phyloP scores from a whole-genome alignment of 2,329 filamentous ascomycete genomes.

The Davidsoniella virescens region DNA sequence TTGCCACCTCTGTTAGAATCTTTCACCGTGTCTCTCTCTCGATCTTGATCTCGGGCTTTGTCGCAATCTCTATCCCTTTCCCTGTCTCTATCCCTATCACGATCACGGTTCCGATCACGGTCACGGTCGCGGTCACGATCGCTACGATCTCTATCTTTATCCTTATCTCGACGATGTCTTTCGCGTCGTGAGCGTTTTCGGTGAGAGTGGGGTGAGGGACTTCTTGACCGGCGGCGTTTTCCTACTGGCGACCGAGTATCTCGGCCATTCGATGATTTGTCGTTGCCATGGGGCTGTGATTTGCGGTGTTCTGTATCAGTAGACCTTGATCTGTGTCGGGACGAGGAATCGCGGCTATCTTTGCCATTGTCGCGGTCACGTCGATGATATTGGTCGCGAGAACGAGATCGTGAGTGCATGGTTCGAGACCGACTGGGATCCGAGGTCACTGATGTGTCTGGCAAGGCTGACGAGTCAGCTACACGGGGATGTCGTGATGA shows the following conservation, averaged over 20 bases:
- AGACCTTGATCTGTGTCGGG: constrained; percentile 5
- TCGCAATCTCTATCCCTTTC: constrained; percentile 7
- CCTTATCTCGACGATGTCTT: constrained; percentile 1
- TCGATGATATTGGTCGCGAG: constrained; percentile 2
- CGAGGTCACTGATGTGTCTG: background rate
- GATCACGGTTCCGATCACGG: background rate
- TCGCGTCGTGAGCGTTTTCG: constrained; percentile 5
- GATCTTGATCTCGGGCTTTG: constrained; percentile 3
- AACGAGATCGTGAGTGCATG: background rate
- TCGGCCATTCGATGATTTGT: constrained; percentile 4
- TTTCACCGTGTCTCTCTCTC: constrained; percentile 1
- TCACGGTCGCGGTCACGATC: constrained; percentile 1
- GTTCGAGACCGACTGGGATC: background rate
- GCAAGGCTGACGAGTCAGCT: background rate
- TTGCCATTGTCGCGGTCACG: background rate
- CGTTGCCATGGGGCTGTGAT: background rate
- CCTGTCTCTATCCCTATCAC: background rate
- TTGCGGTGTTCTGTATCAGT: background rate
- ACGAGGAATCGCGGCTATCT: background rate
- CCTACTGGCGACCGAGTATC: constrained; percentile 7
- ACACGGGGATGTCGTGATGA: constrained; percentile 2
- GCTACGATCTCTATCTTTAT: constrained; percentile 4
- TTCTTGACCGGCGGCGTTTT: constrained; percentile 11
- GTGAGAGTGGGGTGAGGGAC: constrained; percentile 7
- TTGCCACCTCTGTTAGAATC: constrained; percentile 1